A percentile compares a stretch with the other conserved stretches of the same genome.
Evolutionary conservation across 2,329 filamentous ascomycete species (phyloP).

Genomic region (Cladophialophora bantiana): DNA sequence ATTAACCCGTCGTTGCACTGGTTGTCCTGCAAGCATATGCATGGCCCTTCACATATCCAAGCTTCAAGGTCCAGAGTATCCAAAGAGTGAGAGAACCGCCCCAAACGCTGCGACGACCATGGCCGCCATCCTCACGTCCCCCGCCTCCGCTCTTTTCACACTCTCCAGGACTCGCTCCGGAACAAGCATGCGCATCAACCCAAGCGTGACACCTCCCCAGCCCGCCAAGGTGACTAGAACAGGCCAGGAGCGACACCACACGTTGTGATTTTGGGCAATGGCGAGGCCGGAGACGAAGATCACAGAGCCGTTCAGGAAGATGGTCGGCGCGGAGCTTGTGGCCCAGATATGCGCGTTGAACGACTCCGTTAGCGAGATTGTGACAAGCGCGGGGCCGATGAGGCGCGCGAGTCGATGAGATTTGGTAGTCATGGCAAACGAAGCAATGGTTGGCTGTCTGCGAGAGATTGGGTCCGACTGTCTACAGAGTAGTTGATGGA

Average conservation of each 20-base stretch:
- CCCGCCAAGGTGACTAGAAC: slow-evolving; percentile 22
- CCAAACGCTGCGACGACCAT: not conserved
- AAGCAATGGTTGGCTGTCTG: too few species aligned
- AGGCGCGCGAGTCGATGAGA: slow-evolving; percentile 21
- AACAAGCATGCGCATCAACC: slow-evolving; percentile 21
- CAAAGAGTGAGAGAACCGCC: slow-evolving; percentile 7
- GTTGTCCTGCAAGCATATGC: not conserved
- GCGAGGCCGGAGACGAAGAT: slow-evolving; percentile 19
- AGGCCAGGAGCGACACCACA: slow-evolving; percentile 15
- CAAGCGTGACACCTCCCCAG: slow-evolving; percentile 10
- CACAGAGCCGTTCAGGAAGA: slow-evolving; percentile 24
- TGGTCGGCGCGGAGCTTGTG: slow-evolving; percentile 10
- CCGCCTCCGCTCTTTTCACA: slow-evolving; percentile 1
- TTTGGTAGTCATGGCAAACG: not conserved
- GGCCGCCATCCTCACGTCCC: slow-evolving; percentile 16
- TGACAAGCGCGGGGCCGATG: slow-evolving; percentile 17
- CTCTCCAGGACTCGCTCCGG: slow-evolving; percentile 29
- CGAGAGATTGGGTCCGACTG: too few species aligned
- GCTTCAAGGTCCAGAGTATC: not conserved
- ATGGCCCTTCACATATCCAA: not conserved
- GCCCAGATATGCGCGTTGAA: slow-evolving; percentile 24
- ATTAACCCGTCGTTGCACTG: too few species aligned
- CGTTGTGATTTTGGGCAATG: slow-evolving; percentile 15
- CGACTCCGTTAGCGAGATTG: slow-evolving; percentile 10
- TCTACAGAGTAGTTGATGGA: too few species aligned